Conservation (phyloP, 495 filamentous ascomycete genomes). For the Penicillium tannophilum region DNA sequence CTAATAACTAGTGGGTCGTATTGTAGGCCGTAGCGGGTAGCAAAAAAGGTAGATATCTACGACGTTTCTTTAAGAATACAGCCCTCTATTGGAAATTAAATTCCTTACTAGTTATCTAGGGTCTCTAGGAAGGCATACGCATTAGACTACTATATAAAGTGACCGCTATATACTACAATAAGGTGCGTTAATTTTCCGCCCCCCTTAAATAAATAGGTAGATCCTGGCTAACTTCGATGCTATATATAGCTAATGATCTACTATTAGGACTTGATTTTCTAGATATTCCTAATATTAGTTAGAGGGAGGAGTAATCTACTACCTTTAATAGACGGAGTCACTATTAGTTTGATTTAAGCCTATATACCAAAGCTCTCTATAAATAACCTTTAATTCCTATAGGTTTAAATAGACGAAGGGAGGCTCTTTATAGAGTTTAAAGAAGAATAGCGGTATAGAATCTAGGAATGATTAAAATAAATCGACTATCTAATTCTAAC, state of each 20-base stretch:
- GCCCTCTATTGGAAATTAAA: constrained; percentile 7
- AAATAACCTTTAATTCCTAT: background rate
- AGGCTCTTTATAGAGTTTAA: constrained; percentile 4
- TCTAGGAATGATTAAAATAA: background rate
- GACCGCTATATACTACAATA: constrained; percentile 16
- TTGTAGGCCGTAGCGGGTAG: constrained; percentile 4
- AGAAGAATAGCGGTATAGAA: background rate
- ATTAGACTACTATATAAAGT: constrained; percentile 20
- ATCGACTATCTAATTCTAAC: constrained; percentile 10
- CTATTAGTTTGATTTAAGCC: background rate
- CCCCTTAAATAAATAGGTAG: background rate
- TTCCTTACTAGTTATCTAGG: constrained; percentile 6
- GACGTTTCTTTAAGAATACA: constrained; percentile 8
- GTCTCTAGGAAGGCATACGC: constrained; percentile 15
- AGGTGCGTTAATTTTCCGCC: constrained; percentile 10
- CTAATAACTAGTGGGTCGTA: constrained; percentile 14
- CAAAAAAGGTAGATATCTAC: constrained; percentile 12
- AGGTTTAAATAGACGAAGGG: constrained; percentile 6
- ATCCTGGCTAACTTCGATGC: background rate
- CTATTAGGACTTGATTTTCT: constrained; percentile 6
- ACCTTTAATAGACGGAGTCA: background rate
- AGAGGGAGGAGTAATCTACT: background rate
- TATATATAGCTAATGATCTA: constrained; percentile 2
- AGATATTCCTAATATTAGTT: background rate
- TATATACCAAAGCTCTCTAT: background rate